Conservation (phyloP, 1,139 yeast species). For the Pichia sp. region DNA sequence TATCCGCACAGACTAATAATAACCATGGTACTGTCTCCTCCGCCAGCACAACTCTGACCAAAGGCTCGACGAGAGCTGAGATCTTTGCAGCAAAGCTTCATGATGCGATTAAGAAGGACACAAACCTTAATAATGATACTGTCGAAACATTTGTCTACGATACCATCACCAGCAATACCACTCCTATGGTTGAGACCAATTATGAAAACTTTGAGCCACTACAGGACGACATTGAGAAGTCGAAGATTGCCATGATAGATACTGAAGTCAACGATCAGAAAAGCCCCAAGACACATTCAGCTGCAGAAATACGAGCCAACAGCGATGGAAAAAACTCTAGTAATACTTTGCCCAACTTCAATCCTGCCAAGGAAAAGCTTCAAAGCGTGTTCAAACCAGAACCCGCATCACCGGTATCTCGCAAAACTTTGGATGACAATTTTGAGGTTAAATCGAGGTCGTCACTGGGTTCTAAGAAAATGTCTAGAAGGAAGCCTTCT, state of each 20-base stretch:
- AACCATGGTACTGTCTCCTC: constrained; percentile 21
- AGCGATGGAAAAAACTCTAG: too few relatives aligned
- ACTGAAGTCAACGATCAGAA: too few relatives aligned
- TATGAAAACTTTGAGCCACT: too few relatives aligned
- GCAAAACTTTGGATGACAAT: constrained; percentile 12
- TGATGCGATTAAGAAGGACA: constrained; percentile 81
- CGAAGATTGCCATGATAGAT: too few relatives aligned
- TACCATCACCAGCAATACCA: too few relatives aligned
- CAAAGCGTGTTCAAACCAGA: constrained; percentile 4
- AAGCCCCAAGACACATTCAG: too few relatives aligned
- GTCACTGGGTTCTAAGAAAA: constrained; percentile 12
- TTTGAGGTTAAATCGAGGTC: constrained; percentile 14
- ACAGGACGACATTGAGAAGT: too few relatives aligned
- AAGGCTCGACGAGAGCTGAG: constrained; percentile 62
- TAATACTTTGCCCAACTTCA: too few relatives aligned
- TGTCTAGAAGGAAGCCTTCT: constrained; percentile 4
- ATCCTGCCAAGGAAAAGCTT: constrained; percentile 7
- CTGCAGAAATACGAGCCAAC: too few relatives aligned
- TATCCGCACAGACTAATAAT: constrained; percentile 10
- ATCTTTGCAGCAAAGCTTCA: constrained; percentile 92
- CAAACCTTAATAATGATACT: constrained; percentile 66
- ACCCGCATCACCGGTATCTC: constrained; percentile 6
- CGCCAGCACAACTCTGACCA: constrained; percentile 21
- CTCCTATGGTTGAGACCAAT: too few relatives aligned
- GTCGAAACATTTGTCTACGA: constrained; percentile 95